Evolutionary conservation across 768 basidiomycete genomes (phyloP).

Genomic region (Clitopilus passeckerianus): DNA sequence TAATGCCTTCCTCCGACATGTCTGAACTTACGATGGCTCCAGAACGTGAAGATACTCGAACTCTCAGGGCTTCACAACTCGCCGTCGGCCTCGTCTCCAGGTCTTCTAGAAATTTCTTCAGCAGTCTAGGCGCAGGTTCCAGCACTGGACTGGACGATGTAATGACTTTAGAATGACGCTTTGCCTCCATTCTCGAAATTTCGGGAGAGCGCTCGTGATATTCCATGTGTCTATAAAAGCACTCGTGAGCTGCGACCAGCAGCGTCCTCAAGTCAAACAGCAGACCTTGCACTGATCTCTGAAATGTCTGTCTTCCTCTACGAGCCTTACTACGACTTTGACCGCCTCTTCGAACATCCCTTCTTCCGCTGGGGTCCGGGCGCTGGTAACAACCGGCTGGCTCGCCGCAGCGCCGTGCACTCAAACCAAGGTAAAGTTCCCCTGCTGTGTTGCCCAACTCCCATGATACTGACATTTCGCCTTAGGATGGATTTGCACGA

Average conservation of each 20-base stretch:
- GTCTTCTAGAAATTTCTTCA: not conserved
- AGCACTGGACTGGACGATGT: not conserved
- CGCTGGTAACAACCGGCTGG: not conserved
- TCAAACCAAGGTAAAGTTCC: not conserved
- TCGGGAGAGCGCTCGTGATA: not conserved
- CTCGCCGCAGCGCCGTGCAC: not conserved
- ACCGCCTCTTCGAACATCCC: constrained; percentile 1
- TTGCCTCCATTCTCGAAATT: not conserved
- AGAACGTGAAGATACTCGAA: no score
- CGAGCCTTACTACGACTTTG: not conserved
- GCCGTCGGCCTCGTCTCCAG: no score
- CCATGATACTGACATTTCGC: no score
- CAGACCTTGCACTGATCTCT: not conserved
- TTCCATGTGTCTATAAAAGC: not conserved
- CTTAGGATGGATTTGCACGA: constrained; percentile 57
- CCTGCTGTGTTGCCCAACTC: no score
- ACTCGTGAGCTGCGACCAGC: not conserved
- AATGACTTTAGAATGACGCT: not conserved
- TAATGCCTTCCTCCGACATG: no score
- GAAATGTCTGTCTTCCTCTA: not conserved
- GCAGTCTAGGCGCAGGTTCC: not conserved
- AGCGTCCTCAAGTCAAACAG: not conserved
- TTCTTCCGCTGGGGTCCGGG: not conserved
- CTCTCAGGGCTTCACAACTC: no score
- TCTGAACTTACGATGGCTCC: no score